Conservation (phyloP, 2,329 filamentous ascomycete species). For the Colletotrichum sp. region DNA sequence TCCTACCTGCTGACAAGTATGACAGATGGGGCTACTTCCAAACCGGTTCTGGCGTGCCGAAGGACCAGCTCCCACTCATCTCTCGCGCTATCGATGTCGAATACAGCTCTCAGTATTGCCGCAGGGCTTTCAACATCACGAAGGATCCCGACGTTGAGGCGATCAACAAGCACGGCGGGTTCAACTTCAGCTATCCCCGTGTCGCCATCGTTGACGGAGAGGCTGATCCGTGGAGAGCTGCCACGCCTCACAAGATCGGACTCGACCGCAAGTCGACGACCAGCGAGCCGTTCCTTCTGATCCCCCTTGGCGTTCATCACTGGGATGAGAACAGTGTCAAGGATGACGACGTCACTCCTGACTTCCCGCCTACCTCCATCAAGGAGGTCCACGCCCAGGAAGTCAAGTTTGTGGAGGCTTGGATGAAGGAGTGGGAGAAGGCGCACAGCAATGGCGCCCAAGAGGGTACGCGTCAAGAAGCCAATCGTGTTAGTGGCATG, state of each 20-base stretch:
- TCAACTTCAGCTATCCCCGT: slow-evolving; percentile 73
- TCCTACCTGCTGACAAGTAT: not conserved
- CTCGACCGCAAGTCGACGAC: slow-evolving; percentile 64
- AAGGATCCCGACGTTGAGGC: slow-evolving; percentile 64
- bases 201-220: slow-evolving; percentile 81
- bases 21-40: slow-evolving; percentile 78
- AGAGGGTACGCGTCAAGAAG: not conserved
- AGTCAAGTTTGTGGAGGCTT: slow-evolving; percentile 67
- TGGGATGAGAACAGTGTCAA: slow-evolving; percentile 79
- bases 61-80: slow-evolving; percentile 68
- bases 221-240: slow-evolving; percentile 80
- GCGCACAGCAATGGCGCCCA: not conserved
- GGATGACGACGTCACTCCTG: slow-evolving; percentile 61
- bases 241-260: slow-evolving; percentile 72
- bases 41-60: slow-evolving; percentile 73
- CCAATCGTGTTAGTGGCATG: not conserved
- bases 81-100: slow-evolving; percentile 72
- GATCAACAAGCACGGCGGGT: slow-evolving; percentile 81
- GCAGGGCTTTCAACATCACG: slow-evolving; percentile 72
- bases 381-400: slow-evolving; percentile 63
- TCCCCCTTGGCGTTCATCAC: slow-evolving; percentile 78
- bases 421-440: slow-evolving; percentile 66
- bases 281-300: slow-evolving; percentile 75
- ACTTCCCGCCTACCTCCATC: slow-evolving; percentile 64
- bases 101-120: slow-evolving; percentile 68